These are phyloP conservation scores for Pestalotiopsis sp. DNA, from an alignment of 2,329 filamentous ascomycete species.

Conservation along the genomic window DNA sequence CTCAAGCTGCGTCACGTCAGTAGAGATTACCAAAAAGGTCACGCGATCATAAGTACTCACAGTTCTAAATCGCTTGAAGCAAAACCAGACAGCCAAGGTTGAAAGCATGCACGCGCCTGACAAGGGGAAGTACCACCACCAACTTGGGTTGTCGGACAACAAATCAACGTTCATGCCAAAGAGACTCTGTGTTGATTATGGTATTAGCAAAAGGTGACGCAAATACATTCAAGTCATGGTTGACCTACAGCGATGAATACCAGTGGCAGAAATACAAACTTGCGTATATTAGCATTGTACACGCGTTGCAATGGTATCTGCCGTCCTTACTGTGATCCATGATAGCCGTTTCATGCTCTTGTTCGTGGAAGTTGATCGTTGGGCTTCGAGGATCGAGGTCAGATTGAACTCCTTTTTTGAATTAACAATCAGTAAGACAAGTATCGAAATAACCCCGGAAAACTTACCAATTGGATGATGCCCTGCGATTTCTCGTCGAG, in stretches of 20 bases:
- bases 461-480: neutral
- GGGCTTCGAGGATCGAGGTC: neutral
- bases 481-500: neutral
- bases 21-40: neutral
- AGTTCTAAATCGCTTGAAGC: neutral
- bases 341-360: neutral
- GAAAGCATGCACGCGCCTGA: neutral
- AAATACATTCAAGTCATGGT: neutral
- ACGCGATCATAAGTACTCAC: neutral
- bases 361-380: neutral
- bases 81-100: neutral
- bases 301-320: too few species aligned
- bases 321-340: neutral
- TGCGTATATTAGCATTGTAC: neutral
- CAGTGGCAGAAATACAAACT: neutral
- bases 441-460: too few species aligned
- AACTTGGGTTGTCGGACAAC: neutral
- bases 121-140: neutral
- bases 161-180: neutral
- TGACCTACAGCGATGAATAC: neutral
- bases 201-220: too few species aligned
- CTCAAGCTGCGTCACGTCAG: neutral
- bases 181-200: neutral
- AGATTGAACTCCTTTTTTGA: neutral
- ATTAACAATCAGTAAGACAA: neutral